Evolutionary conservation across 2,329 filamentous ascomycete species (phyloP), one percentile per base, ranked within the genome.

Genomic region (Cytospora chrysosperma): DNA sequence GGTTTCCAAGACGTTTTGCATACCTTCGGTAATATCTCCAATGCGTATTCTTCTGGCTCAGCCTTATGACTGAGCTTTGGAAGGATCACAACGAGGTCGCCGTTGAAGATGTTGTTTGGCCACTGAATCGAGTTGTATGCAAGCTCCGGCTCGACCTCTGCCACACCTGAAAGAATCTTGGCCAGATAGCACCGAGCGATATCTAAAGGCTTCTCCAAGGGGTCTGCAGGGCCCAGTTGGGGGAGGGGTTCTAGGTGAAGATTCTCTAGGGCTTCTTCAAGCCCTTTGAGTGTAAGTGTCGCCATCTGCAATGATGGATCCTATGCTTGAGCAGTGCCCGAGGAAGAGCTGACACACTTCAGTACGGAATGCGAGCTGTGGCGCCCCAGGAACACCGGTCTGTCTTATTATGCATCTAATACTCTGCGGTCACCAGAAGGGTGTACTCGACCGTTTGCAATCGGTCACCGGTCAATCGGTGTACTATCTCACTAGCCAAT

Each of bases 191-290:
- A 64, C 1, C 72, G 69, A 54, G 73, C 75, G 13, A 75, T 71
- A 21, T 75, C 73, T 2, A 72, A 68, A 0, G 74, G 73, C 27
- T 66, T 66, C 27, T 61, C 60, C 56, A 72, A 27, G 49, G 56
- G 56, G 12, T 24, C 49, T 70, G 63, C 17, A 69, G 59, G 54
- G 69, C 64, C n/a, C 68, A 66, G 15, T 27, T 19, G 7, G 28
- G 62, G 69, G 73, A 69, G 62, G 60, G 76, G 49, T 65, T 75
- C 63, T 61, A 75, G 79, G 78, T 86, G 0, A 82, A 87, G 2
- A 69, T 88, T 64, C 82, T 84, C 0, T 76, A 88, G 55, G 82
- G 88, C 59, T 80, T 87, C 40, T 76, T 89, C 59, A 76, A 88
- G 71, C 79, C 79, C 54, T 70, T 88, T 68, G 82, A 88, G 70